Conservation (phyloP, 148 eudicot species). For the Chenopodium berlandieri region DNA sequence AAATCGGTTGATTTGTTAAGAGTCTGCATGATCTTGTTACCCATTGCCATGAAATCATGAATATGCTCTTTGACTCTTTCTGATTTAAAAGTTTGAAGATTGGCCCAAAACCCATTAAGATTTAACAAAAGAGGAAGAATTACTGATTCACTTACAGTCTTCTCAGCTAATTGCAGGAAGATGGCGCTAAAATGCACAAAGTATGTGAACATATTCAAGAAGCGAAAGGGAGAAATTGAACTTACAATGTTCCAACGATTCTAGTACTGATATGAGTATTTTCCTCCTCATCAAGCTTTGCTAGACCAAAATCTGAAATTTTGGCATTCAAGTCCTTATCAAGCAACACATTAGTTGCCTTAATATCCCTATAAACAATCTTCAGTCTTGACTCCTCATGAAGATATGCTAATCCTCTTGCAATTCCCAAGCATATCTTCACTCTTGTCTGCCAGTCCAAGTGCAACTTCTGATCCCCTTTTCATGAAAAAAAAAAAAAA, state of each 20-base stretch:
- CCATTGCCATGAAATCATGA: background rate
- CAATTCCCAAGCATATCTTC: slow-evolving; percentile 49
- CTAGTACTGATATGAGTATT: slow-evolving; percentile 77
- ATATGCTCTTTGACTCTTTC: background rate
- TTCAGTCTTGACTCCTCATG: slow-evolving; percentile 62
- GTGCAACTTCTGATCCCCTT: slow-evolving; percentile 31
- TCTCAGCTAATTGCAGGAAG: background rate
- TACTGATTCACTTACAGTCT: background rate
- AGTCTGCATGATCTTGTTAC: background rate
- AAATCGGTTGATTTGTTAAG: too few species aligned
- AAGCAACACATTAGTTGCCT: slow-evolving; percentile 79
- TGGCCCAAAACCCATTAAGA: background rate
- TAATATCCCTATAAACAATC: slow-evolving; percentile 80
- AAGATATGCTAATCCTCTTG: slow-evolving; percentile 60
- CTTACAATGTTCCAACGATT: slow-evolving; percentile 81
- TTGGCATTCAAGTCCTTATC: slow-evolving; percentile 80
- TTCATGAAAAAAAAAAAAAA: slow-evolving; percentile 21
- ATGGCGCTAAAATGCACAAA: background rate
- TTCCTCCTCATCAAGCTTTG: slow-evolving; percentile 80
- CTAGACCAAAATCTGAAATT: slow-evolving; percentile 86
- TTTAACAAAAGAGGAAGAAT: background rate
- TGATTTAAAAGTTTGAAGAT: background rate
- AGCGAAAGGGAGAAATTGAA: background rate
- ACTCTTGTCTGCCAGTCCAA: slow-evolving; percentile 51
- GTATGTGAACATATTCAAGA: background rate